Conservation (phyloP, 352 stramenopile genomes). For the Globisporangium carolinianum region DNA sequence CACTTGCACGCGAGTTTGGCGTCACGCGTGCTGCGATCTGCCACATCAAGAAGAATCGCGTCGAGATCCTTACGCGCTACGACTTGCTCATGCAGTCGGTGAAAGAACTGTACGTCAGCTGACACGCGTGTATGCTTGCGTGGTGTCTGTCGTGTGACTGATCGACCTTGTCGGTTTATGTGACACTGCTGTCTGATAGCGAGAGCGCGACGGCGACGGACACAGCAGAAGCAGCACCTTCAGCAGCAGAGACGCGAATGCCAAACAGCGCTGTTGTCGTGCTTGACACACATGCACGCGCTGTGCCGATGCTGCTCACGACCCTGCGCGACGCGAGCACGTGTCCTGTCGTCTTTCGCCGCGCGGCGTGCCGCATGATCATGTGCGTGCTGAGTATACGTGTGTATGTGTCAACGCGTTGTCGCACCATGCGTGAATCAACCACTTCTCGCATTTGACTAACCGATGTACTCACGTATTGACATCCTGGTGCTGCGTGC, state of each 20-base stretch:
- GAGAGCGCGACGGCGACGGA: constrained; percentile 18
- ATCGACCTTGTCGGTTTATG: neutral
- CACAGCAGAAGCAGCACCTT: no score
- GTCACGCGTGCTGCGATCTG: constrained; percentile 64
- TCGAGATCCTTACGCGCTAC: constrained; percentile 64
- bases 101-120: constrained; percentile 36
- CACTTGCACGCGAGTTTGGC: constrained; percentile 55
- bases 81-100: constrained; percentile 47
- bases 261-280: constrained; percentile 23
- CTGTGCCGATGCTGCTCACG: constrained; percentile 39
- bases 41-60: constrained; percentile 76
- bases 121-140: neutral
- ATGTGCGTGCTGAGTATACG: constrained; percentile 20
- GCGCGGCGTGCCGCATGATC: constrained; percentile 35
- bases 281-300: constrained; percentile 32
- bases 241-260: neutral
- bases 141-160: neutral
- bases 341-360: constrained; percentile 22
- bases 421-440: neutral
- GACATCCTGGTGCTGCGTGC: neutral
- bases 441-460: neutral
- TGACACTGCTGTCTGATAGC: constrained; percentile 4
- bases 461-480: neutral
- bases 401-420: neutral
- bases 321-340: constrained; percentile 32